Conservation (phyloP, 441 rosid genomes). For the Viola pubescens region DNA sequence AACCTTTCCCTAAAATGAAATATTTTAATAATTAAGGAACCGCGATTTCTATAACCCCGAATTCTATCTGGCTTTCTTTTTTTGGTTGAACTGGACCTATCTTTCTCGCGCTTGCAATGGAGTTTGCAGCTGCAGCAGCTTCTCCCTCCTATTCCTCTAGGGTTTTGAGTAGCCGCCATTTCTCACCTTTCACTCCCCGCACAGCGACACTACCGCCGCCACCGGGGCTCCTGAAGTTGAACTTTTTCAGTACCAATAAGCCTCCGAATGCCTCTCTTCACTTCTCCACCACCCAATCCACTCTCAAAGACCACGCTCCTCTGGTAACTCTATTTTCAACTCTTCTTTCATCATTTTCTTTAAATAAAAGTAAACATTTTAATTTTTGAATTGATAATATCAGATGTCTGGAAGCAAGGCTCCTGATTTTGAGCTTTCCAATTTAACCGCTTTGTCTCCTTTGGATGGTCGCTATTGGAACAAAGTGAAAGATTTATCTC, state of each 20-base stretch:
- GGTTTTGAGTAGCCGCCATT: constrained; percentile 23
- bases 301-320: constrained; percentile 15
- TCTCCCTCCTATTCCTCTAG: constrained; percentile 26
- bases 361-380: neutral
- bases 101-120: constrained; percentile 18
- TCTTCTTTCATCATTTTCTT: neutral
- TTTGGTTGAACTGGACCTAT: no score
- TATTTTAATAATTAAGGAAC: no score
- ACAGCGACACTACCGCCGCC: neutral
- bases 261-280: constrained; percentile 24
- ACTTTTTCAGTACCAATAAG: neutral
- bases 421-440: constrained; percentile 50
- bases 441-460: constrained; percentile 78
- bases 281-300: constrained; percentile 20
- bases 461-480: constrained; percentile 93
- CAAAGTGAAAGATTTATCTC: constrained; percentile 76
- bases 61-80: no score
- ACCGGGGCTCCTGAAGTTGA: constrained; percentile 13
- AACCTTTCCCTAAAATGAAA: no score
- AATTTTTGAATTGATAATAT: constrained; percentile 11
- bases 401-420: constrained; percentile 32
- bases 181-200: constrained; percentile 12
- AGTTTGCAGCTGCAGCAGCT: constrained; percentile 22
- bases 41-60: no score
- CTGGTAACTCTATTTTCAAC: constrained; percentile 6